Base-by-base conservation (phyloP, 2,329 filamentous ascomycete genomes). In the Pezicula radicicola region DNA sequence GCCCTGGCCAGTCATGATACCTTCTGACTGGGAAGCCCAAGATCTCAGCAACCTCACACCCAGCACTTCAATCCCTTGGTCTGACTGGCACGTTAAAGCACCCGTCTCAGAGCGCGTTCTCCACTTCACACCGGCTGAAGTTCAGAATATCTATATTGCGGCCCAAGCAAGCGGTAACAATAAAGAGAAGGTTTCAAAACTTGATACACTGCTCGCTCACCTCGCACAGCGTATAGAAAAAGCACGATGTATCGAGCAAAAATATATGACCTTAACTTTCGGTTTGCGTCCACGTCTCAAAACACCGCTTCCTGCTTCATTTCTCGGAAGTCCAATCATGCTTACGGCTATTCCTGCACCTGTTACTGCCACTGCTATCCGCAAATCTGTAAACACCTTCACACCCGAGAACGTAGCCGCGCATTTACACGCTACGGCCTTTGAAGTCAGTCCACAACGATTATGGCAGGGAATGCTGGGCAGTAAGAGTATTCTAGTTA, bases 391-490 rank as follows among this genome's bases (percentile, higher is more conserved):
- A 42, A 49, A 58, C 4, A 58, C 21, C 1, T 76, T 76, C 52
- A 72, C 68, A 0, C 63, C 67, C 0, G 65, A 66, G 4, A 66
- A 67, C 0, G 59, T 79, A 2, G 67, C 64, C 0, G 69, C 72
- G 3, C 61, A 71, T 33, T 58, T 79, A 3, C 71, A 78, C 50
- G 71, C 75, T 46, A 65, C 67, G 9, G 72, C 72, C 3, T 64
- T 71, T 50, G 75, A 78, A 56, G 55, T 67, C 10, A 68, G 68
- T 10, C 75, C 76, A 0, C 75, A 78, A 61, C 66, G 76, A 6
- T 54, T 78, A 15, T 79, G 75, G 76, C 70, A 74, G 53, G 70
- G 59, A 0, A 78, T 77, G 49, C 50, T 76, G 6, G 76, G 75
- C 0, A 51, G 56, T 0, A 60, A 65, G 19, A 75, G 78, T 59